Evolutionary conservation across 768 basidiomycete genomes (phyloP).

Genomic region (Boletus barrowsii): DNA sequence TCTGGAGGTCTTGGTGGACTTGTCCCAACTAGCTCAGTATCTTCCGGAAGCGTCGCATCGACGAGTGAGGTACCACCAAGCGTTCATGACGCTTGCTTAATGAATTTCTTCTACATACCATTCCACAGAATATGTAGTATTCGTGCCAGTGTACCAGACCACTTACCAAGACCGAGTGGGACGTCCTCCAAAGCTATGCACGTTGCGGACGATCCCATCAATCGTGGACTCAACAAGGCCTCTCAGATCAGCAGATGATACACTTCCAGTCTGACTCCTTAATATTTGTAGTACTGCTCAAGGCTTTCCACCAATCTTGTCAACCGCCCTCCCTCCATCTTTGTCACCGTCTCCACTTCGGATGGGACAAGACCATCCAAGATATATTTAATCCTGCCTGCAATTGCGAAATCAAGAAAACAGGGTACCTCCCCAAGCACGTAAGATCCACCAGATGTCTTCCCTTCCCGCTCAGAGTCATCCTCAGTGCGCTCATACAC

Average conservation of each 20-base stretch:
- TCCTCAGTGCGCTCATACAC: slow-evolving; percentile 6
- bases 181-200: not conserved
- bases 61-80: not conserved
- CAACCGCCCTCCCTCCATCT: slow-evolving; percentile 13
- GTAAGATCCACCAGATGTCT: not conserved
- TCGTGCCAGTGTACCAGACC: not conserved
- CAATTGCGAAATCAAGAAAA: slow-evolving; percentile 20
- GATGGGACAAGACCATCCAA: slow-evolving; percentile 9
- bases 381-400: slow-evolving; percentile 14
- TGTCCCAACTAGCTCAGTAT: not conserved
- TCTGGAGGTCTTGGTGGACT: not conserved
- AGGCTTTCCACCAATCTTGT: slow-evolving; percentile 12
- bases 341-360: slow-evolving; percentile 5
- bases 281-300: slow-evolving; percentile 15
- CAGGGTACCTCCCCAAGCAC: slow-evolving; percentile 17
- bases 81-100: not conserved
- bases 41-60: not conserved
- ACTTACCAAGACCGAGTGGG: not conserved
- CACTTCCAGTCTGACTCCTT: not conserved
- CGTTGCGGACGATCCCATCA: not conserved
- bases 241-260: not conserved
- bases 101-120: not conserved
- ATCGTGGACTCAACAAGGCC: not conserved
- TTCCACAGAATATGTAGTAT: not conserved
- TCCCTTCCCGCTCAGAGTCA: not conserved